Evolutionary conservation across 495 filamentous ascomycete genomes (phyloP), one percentile per base, ranked within the genome.

Genomic region (Cercophora samala): DNA sequence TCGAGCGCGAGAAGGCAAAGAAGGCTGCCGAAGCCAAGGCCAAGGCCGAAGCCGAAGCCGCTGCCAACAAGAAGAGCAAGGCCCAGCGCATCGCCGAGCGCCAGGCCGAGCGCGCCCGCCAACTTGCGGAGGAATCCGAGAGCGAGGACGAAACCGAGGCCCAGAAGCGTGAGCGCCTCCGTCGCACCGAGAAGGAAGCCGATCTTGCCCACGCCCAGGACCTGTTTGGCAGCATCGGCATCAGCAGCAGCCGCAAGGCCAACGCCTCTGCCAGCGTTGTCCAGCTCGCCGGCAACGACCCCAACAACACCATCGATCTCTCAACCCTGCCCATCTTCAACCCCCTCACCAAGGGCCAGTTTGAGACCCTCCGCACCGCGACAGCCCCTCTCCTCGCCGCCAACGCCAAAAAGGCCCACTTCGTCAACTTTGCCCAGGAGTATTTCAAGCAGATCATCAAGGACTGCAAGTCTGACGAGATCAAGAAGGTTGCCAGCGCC

Each of bases 171-270:
- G 90, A 89, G 60, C 88, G 93, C 24, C 80, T 93, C 65, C 87
- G 89, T 63, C 82, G 81, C 60, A 89, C 88, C 15, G 92, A 97
- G 82, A 87, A 95, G 79, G 93, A 97, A 68, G 81, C 91, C 19
- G 96, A 99, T 75, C 85, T 99, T 29, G 86, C 86, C 76, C 90
- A 97, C 82, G 96, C 96, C 51, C 87, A 95, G 76, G 94, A 97
- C 73, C 86, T 99, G 21, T 97, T 99, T 73, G 90, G 88, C 61
- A 84, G 84, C 69, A 86, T 93, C 73, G 93, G 91, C 55, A 84
- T 93, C 70, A 88, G 84, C 69, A 87, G 84, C 71, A 85, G 85
- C n/a, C 87, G 89, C 69, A 86, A 83, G 74, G 78, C 78, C 25
- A 80, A 80, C 42, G 81, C 81, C 29, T 81, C 78, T 22, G 82